Evolutionary conservation across 495 filamentous ascomycete species (phyloP).

Genomic region (Tuber aestivum): DNA sequence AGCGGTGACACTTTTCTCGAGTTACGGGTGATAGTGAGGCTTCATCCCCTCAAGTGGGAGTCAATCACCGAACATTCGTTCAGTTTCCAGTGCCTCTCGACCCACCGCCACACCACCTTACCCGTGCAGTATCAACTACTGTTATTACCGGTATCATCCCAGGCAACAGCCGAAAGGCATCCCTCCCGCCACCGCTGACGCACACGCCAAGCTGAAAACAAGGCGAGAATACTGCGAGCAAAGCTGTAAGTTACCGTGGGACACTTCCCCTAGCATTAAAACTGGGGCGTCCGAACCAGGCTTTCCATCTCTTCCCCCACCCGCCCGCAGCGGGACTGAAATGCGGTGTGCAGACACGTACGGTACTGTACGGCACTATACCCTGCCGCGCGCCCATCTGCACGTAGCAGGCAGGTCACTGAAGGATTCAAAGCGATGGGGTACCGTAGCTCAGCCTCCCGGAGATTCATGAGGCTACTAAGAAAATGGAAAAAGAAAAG

Average conservation of each 20-base stretch:
- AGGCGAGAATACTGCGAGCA: background rate
- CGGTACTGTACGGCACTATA: background rate
- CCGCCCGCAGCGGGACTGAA: background rate
- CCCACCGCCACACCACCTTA: background rate
- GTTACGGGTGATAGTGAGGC: too few relatives aligned
- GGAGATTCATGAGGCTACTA: background rate
- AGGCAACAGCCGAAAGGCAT: background rate
- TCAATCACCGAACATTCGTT: background rate
- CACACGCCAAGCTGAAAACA: background rate
- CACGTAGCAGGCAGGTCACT: background rate
- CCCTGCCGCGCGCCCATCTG: background rate
- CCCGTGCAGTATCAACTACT: too few relatives aligned
- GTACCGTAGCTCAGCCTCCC: background rate
- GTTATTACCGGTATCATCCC: too few relatives aligned
- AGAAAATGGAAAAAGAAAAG: background rate
- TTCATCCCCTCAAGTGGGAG: background rate
- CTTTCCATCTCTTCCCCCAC: background rate
- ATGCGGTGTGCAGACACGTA: background rate
- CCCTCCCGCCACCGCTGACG: background rate
- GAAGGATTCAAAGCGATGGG: background rate
- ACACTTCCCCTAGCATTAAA: too few relatives aligned
- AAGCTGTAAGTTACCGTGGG: background rate
- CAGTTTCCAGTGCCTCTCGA: background rate
- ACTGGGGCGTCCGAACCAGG: too few relatives aligned
- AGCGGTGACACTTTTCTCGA: too few relatives aligned